Evolutionary conservation across 2,329 filamentous ascomycete genomes (phyloP).

Genomic region (Clarireedia hainanense): DNA sequence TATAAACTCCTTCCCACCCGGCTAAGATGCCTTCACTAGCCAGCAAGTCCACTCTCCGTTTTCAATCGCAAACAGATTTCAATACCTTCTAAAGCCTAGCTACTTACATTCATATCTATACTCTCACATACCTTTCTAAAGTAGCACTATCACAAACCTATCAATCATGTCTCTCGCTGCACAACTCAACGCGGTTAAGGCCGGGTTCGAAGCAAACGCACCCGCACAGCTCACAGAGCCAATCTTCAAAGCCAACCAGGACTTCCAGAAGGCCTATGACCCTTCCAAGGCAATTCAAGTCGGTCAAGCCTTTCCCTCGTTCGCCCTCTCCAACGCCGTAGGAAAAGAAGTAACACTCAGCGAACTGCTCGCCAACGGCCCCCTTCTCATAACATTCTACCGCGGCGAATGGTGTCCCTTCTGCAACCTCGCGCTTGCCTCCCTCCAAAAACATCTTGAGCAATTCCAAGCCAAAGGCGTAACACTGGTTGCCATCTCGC

Average conservation of each 20-base stretch:
- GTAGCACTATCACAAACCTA: neutral
- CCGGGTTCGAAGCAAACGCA: slow-evolving; percentile 9
- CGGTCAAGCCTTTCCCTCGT: slow-evolving; percentile 30
- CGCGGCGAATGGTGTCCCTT: slow-evolving; percentile 40
- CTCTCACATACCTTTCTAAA: neutral
- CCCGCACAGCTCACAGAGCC: slow-evolving; percentile 11
- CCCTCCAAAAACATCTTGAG: slow-evolving; percentile 31
- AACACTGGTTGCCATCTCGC: slow-evolving; percentile 36
- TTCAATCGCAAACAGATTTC: too few relatives aligned
- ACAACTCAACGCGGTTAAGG: slow-evolving; percentile 11
- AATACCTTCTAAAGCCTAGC: neutral
- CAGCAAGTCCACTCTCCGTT: too few relatives aligned
- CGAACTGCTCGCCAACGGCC: slow-evolving; percentile 28
- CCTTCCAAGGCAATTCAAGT: slow-evolving; percentile 25
- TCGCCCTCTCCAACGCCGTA: slow-evolving; percentile 30
- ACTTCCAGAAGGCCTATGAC: slow-evolving; percentile 15
- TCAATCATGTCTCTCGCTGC: slow-evolving; percentile 12
- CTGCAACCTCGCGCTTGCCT: slow-evolving; percentile 35
- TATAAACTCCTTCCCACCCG: too few relatives aligned
- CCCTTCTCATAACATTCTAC: slow-evolving; percentile 38
- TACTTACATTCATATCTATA: neutral
- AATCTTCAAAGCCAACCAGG: slow-evolving; percentile 11
- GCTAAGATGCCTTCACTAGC: too few relatives aligned
- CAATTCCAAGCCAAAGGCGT: slow-evolving; percentile 33
- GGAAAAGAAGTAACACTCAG: slow-evolving; percentile 29